Conservation (phyloP, 2,329 filamentous ascomycete genomes). For the Phialemoniopsis sp. region DNA sequence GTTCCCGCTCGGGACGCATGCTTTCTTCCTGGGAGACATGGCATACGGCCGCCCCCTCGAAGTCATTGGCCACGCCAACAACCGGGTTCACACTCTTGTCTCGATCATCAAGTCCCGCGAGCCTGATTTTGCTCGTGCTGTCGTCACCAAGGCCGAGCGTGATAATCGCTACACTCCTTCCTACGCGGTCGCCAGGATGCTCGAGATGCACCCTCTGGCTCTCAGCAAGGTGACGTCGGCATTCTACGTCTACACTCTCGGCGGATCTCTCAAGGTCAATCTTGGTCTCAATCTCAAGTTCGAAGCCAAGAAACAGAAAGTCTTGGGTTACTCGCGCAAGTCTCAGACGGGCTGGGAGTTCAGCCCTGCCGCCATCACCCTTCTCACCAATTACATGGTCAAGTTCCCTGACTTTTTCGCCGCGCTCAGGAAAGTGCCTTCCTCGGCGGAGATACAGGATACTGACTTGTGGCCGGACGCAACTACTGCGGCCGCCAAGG, state of each 20-base stretch:
- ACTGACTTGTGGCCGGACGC: conserved; percentile 79
- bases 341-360: conserved; percentile 91
- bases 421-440: conserved; percentile 78
- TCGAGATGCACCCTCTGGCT: conserved; percentile 79
- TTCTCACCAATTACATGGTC: conserved; percentile 87
- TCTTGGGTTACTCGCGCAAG: conserved; percentile 90
- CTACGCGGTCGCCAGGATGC: conserved; percentile 78
- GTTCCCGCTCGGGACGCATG: conserved; percentile 76
- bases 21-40: conserved; percentile 92
- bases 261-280: conserved; percentile 74
- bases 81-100: conserved; percentile 77
- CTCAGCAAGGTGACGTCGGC: conserved; percentile 95
- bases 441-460: conserved; percentile 78
- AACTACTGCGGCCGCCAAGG: conserved; percentile 67
- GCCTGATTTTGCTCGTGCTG: conserved; percentile 72
- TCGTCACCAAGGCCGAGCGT: conserved; percentile 67
- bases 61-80: conserved; percentile 67
- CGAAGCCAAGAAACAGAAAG: conserved; percentile 91
- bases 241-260: conserved; percentile 75
- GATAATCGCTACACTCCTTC: conserved; percentile 78
- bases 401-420: conserved; percentile 94
- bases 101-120: conserved; percentile 69
- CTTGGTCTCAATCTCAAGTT: conserved; percentile 96
- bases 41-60: conserved; percentile 89
- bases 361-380: conserved; percentile 73